phyloP scores from a whole-genome alignment of 352 stramenopile genomes.

The Globisporangium irregulare region DNA sequence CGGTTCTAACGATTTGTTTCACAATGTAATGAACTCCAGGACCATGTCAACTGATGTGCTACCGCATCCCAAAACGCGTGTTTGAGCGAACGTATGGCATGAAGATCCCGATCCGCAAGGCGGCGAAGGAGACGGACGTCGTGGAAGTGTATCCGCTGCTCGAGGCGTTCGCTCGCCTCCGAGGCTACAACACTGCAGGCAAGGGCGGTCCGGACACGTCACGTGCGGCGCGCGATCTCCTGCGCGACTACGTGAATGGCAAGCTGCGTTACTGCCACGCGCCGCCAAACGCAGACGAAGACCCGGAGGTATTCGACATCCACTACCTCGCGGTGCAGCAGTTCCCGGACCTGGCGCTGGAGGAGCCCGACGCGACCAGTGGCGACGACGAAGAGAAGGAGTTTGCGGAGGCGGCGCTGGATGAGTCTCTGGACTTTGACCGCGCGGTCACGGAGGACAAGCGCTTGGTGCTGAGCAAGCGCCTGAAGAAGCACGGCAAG shows the following conservation, averaged over 20 bases:
- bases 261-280: conserved; percentile 97
- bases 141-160: conserved; percentile 80
- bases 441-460: conserved; percentile 65
- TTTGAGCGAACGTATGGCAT: conserved; percentile 98
- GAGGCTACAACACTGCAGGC: conserved; percentile 92
- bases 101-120: conserved; percentile 74
- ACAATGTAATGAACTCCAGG: background rate
- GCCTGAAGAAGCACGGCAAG: conserved; percentile 93
- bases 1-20: background rate
- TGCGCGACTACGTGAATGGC: conserved; percentile 98
- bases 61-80: conserved; percentile 93
- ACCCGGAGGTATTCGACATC: conserved; percentile 71
- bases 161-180: conserved; percentile 76
- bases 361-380: conserved; percentile 15
- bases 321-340: conserved; percentile 52
- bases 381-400: conserved; percentile 18
- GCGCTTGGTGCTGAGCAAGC: conserved; percentile 57
- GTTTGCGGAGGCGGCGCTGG: conserved; percentile 21
- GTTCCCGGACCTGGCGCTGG: conserved; percentile 48
- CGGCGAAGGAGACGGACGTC: conserved; percentile 65
- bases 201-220: conserved; percentile 95
- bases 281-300: conserved; percentile 64
- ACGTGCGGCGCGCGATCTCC: conserved; percentile 92
- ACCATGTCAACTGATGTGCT: conserved; percentile 93
- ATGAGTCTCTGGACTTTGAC: conserved; percentile 66